A percentile compares a stretch with the other conserved stretches of the same genome.
These are phyloP conservation scores for Aspergillus japonicus DNA, from an alignment of 2,329 filamentous ascomycete species.

Conservation along the genomic window DNA sequence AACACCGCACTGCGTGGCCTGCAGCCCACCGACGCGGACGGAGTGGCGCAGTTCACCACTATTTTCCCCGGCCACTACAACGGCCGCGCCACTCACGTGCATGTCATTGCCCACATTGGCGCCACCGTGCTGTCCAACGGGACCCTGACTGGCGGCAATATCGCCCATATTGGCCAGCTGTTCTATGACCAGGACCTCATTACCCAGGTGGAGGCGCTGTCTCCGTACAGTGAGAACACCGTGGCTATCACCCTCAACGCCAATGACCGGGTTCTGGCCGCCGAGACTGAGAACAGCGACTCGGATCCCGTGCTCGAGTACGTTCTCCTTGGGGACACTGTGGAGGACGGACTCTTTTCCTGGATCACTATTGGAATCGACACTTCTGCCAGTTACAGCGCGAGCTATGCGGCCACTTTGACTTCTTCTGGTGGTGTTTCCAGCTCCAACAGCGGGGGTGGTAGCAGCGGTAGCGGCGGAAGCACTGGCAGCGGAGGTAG, in stretches of 20 bases:
- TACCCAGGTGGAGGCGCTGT: constrained; percentile 46
- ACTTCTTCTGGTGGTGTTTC: background rate
- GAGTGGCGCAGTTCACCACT: constrained; percentile 43
- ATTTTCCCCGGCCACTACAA: constrained; percentile 49
- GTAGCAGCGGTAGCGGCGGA: no score
- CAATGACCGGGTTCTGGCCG: constrained; percentile 15
- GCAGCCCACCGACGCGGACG: constrained; percentile 43
- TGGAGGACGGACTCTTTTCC: constrained; percentile 16
- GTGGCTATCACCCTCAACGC: constrained; percentile 16
- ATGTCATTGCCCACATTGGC: constrained; percentile 32
- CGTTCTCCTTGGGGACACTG: constrained; percentile 13
- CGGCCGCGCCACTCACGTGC: constrained; percentile 35
- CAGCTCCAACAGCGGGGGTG: background rate
- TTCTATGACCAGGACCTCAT: constrained; percentile 61
- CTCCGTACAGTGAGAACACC: constrained; percentile 33
- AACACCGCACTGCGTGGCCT: constrained; percentile 45
- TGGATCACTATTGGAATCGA: constrained; percentile 19
- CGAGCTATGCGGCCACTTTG: background rate
- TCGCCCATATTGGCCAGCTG: constrained; percentile 62
- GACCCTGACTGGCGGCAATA: constrained; percentile 47
- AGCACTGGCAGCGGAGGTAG: no score
- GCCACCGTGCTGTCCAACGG: constrained; percentile 29
- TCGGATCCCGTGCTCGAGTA: constrained; percentile 20
- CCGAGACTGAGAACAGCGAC: constrained; percentile 16
- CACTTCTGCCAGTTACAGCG: constrained; percentile 9